phyloP scores from a whole-genome alignment of 352 stramenopile species.

The Phytophthora ramorum region DNA sequence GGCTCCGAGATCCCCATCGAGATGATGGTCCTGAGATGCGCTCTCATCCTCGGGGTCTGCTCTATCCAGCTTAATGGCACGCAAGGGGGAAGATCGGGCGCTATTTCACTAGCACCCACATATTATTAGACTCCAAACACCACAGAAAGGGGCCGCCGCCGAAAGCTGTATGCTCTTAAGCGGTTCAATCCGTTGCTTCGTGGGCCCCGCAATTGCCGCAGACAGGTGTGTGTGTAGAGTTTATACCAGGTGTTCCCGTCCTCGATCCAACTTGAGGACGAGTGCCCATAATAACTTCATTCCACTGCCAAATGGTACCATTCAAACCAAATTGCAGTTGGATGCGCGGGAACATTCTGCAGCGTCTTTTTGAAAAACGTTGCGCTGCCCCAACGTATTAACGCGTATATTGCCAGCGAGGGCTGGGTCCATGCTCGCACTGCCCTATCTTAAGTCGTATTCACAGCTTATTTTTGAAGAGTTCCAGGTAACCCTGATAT shows the following conservation, averaged over 20 bases:
- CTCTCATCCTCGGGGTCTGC: slow-evolving; percentile 15
- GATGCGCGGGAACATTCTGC: slow-evolving; percentile 16
- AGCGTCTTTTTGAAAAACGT: slow-evolving; percentile 7
- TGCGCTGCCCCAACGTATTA: slow-evolving; percentile 35
- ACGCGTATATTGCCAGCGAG: slow-evolving; percentile 44
- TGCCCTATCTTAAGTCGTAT: slow-evolving; percentile 12
- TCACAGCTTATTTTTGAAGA: slow-evolving; percentile 12
- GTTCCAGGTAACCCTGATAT: slow-evolving; percentile 1
- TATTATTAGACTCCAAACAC: slow-evolving; percentile 13
- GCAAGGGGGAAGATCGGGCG: slow-evolving; percentile 22
- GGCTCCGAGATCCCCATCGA: slow-evolving; percentile 25
- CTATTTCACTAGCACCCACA: slow-evolving; percentile 18
- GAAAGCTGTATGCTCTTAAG: slow-evolving; percentile 26
- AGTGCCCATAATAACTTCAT: slow-evolving; percentile 22
- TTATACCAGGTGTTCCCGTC: slow-evolving; percentile 25
- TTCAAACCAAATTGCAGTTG: slow-evolving; percentile 15
- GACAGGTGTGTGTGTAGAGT: slow-evolving; percentile 13
- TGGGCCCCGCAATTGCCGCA: slow-evolving; percentile 11
- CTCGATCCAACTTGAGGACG: slow-evolving; percentile 30
- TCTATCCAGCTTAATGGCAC: slow-evolving; percentile 31
- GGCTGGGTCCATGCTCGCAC: slow-evolving; percentile 2
- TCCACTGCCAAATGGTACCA: slow-evolving; percentile 19
- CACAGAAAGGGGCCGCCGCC: slow-evolving; percentile 2
- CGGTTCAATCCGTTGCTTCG: slow-evolving; percentile 13
- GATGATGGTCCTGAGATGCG: slow-evolving; percentile 23